These are phyloP conservation scores for Arctostaphylos glauca DNA, from an alignment of 148 eudicot species.

Conservation along the genomic window DNA sequence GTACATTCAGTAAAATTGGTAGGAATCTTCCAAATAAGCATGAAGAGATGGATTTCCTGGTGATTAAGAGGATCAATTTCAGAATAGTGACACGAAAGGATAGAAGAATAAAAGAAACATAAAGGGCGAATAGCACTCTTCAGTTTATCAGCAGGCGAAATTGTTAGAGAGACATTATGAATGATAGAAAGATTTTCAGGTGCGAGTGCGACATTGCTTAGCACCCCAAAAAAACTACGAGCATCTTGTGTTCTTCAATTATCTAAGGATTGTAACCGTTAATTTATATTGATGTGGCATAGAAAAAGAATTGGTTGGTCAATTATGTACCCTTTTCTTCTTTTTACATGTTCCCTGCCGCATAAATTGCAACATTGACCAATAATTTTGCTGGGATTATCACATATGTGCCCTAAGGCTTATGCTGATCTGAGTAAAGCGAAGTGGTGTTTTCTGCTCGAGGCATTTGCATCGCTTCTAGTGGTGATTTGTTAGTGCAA, in stretches of 20 bases:
- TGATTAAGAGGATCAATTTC: not conserved
- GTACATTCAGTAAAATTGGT: not conserved
- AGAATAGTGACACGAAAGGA: not conserved
- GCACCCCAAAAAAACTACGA: not conserved
- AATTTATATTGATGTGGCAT: not conserved
- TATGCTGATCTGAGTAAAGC: not conserved
- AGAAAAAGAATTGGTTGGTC: not conserved
- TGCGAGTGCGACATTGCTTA: not conserved
- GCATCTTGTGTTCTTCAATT: not conserved
- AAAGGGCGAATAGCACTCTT: not conserved
- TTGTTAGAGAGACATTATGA: not conserved
- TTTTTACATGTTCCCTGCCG: not conserved
- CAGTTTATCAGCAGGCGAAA: slow-evolving; percentile 1
- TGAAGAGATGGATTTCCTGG: not conserved
- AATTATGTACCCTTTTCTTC: slow-evolving; percentile 5
- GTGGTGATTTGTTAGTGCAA: not conserved
- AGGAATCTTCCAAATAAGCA: not conserved
- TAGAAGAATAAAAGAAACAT: not conserved
- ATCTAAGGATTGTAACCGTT: not conserved
- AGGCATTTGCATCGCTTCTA: not conserved
- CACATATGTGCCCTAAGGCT: not conserved
- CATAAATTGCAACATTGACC: not conserved
- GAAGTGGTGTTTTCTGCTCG: not conserved
- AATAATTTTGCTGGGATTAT: not conserved
- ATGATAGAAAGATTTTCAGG: not conserved